These are phyloP conservation scores for Corchorus olitorius DNA, from an alignment of 345 rosid genomes.

Conservation along the genomic window DNA sequence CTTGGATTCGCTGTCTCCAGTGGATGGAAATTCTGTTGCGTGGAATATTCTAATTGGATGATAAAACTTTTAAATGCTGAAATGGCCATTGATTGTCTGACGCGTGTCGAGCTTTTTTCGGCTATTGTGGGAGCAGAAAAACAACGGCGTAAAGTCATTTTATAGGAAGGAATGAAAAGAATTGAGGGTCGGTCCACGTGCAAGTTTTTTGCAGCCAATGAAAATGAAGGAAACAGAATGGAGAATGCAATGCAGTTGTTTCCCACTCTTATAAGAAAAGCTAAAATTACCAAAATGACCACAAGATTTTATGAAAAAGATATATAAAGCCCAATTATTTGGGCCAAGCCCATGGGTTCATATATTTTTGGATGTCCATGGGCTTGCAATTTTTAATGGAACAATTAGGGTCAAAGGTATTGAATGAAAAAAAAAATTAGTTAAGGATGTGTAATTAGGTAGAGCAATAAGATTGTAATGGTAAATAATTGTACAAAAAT, in stretches of 20 bases:
- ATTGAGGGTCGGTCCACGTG: neutral
- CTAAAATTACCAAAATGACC: neutral
- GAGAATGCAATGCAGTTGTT: neutral
- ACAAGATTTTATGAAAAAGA: neutral
- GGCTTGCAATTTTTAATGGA: too few species aligned
- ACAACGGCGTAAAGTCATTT: neutral
- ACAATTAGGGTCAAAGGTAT: too few species aligned
- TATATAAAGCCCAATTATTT: neutral
- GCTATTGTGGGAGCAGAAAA: neutral
- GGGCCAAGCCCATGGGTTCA: neutral
- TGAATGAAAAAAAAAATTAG: too few species aligned
- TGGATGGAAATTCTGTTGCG: neutral
- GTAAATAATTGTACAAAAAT: too few species aligned
- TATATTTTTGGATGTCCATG: too few species aligned
- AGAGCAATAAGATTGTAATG: too few species aligned
- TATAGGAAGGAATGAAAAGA: neutral
- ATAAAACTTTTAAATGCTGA: neutral
- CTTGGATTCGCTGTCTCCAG: neutral
- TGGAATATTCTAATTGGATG: neutral
- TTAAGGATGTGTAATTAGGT: too few species aligned
- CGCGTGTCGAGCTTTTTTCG: neutral
- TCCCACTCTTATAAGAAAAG: neutral
- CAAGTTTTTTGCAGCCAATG: neutral
- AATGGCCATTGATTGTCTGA: neutral
- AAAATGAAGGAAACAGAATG: neutral